Base-by-base conservation (phyloP, 108 stramenopile genomes). In the Cylindrotheca closterium region DNA sequence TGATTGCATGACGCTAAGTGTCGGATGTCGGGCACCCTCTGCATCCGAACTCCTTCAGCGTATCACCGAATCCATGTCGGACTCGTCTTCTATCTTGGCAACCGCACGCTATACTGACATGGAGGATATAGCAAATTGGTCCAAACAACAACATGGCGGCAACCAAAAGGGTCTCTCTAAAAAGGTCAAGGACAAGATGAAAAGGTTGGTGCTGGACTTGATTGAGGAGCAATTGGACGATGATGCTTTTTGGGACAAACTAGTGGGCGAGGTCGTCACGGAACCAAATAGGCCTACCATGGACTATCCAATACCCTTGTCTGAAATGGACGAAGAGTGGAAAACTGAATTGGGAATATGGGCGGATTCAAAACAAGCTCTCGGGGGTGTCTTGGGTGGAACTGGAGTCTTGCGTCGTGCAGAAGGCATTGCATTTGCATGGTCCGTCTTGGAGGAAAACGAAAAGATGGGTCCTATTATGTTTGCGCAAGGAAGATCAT, bases 21-120 rank as follows among this genome's bases (percentile, higher is more conserved):
- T 93, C 10, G 92, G 92, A 21, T 86, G 81, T 59, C 79, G 89
- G 21, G 83, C 93, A 25, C 93, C 93, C 17, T 90, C 87, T 34
- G 89, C 84, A 3, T 68, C 82, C 24, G 89, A 92, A 47, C 66
- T 92, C 65, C 47, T 87, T 2, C 80, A 82, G 18, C 71, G 63
- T 58, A 42, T 92, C 7, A 79, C 85, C 28, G 86, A 88, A 57
- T 52, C 55, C 17, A 48, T 92, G 58, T 53, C 75, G 2, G 51
- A 68, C 22, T 71, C 67, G 29, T 33, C 65, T 28, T 45, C 75
- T 12, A 30, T 68, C 8, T 47, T 75, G 25, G 80, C 74, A 34
- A 25, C 34, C 25, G 57, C 66, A 23, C 57, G 86, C 26, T 86
- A 85, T 34, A 55, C 71, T 22, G 86, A 89, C 63, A 47, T 60